A percentile compares a stretch with the other conserved stretches of the same genome.
phyloP scores from a whole-genome alignment of 192 early-diverging fungal genomes.

The Coemansia sp. region DNA sequence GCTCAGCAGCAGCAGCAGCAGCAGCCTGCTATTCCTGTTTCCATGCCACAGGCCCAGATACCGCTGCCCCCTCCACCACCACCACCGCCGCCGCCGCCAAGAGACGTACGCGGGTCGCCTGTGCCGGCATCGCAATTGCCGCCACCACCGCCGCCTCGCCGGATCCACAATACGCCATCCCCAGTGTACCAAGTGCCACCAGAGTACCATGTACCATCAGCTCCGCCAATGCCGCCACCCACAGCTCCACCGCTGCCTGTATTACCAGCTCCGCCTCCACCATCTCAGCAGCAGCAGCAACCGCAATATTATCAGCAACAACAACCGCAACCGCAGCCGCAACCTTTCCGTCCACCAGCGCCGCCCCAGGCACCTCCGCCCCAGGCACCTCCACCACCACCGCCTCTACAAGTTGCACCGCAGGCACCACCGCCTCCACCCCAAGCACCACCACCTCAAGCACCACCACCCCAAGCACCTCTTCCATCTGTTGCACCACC shows the following conservation, averaged over 20 bases:
- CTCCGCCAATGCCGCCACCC: conserved; percentile 19
- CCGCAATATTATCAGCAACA: not conserved
- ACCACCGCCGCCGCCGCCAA: conserved; percentile 30
- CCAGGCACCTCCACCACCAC: conserved; percentile 14
- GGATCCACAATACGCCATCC: conserved; percentile 8
- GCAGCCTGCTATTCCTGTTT: not conserved
- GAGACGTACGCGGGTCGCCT: conserved; percentile 18
- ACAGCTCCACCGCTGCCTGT: conserved; percentile 2
- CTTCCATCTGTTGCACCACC: conserved; percentile 9
- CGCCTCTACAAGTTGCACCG: conserved; percentile 12
- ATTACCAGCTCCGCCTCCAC: conserved; percentile 4
- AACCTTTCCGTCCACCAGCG: conserved; percentile 11
- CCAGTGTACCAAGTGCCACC: conserved; percentile 4
- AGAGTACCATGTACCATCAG: conserved; percentile 15
- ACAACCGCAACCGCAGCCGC: not conserved
- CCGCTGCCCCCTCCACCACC: not conserved
- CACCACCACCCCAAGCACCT: conserved; percentile 10
- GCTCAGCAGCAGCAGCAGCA: conserved; percentile 6
- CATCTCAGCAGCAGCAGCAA: not conserved
- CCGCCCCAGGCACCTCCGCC: conserved; percentile 20
- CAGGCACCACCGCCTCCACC: conserved; percentile 12
- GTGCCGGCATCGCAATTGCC: conserved; percentile 13
- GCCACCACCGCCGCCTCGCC: conserved; percentile 29
- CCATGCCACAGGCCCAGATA: conserved; percentile 4
- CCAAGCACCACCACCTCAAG: conserved; percentile 21